A percentile compares a stretch with the other conserved stretches of the same genome.
Evolutionary conservation across 169 alveolate genomes (phyloP).

Genomic region (Toxoplasma gondii): DNA sequence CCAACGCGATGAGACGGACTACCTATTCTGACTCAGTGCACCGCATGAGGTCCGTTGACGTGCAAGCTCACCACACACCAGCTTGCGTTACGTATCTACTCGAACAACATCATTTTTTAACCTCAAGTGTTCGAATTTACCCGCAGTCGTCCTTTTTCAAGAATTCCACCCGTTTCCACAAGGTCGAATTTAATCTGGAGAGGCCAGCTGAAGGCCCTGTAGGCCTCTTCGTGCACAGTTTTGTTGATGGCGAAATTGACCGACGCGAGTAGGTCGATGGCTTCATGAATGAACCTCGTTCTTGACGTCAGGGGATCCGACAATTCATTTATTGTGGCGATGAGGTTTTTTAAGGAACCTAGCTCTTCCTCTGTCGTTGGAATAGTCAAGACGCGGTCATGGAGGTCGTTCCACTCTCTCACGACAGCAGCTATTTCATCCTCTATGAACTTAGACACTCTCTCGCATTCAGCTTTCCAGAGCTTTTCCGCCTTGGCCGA

Average conservation of each 20-base stretch:
- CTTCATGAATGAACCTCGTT: neutral
- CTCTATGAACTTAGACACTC: neutral
- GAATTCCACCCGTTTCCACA: slow-evolving; percentile 46
- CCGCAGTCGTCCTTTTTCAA: slow-evolving; percentile 55
- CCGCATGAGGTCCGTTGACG: too few relatives aligned
- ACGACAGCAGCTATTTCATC: neutral
- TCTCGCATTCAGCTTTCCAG: neutral
- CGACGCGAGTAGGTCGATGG: neutral
- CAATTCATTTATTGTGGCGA: neutral
- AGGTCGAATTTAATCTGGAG: slow-evolving; percentile 13
- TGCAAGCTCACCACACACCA: too few relatives aligned
- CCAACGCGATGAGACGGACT: too few relatives aligned
- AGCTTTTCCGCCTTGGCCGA: neutral
- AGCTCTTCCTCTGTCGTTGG: slow-evolving; percentile 23
- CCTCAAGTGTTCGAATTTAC: slow-evolving; percentile 6
- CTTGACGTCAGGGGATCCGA: neutral
- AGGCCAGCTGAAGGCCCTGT: slow-evolving; percentile 28
- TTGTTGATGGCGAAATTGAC: neutral
- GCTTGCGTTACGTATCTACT: too few relatives aligned
- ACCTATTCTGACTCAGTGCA: too few relatives aligned
- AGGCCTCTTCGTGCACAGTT: neutral
- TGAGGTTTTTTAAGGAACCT: neutral
- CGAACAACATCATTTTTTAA: too few relatives aligned
- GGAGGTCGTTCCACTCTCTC: slow-evolving; percentile 4
- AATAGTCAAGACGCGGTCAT: neutral